Conservation (phyloP, 2,329 filamentous ascomycete species). For the Alternaria hordeiaustralica region DNA sequence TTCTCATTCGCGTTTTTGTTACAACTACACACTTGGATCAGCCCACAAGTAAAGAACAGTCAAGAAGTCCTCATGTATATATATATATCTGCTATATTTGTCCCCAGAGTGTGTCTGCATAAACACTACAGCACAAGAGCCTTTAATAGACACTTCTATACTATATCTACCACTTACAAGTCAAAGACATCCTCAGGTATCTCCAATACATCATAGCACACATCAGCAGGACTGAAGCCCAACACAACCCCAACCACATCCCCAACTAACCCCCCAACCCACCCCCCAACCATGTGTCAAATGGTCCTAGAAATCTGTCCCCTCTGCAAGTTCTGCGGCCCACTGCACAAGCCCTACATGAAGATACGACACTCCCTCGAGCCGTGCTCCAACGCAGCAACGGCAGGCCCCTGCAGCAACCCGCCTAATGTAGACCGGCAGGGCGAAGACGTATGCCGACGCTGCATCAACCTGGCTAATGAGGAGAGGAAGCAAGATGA, state of each 20-base stretch:
- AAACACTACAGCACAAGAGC: not conserved
- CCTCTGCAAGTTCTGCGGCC: not conserved
- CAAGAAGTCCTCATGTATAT: not conserved
- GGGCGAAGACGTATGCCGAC: not conserved
- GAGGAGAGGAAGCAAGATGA: not conserved
- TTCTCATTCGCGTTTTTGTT: not conserved
- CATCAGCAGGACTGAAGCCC: not conserved
- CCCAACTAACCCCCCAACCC: too few species aligned
- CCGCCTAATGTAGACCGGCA: not conserved
- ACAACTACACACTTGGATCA: not conserved
- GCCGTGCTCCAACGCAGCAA: not conserved
- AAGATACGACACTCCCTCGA: not conserved
- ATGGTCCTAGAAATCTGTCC: not conserved
- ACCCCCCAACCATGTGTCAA: not conserved
- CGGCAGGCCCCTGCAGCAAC: not conserved
- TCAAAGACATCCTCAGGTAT: not conserved
- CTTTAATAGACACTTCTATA: not conserved
- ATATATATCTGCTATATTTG: not conserved
- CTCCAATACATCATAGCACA: fast-evolving
- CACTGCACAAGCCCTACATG: not conserved
- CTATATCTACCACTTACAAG: not conserved
- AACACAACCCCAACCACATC: not conserved
- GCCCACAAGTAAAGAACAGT: not conserved
- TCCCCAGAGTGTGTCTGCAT: not conserved
- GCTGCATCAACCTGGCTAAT: not conserved